A percentile compares a stretch with the other conserved stretches of the same genome.
Evolutionary conservation across 1,139 yeast species (phyloP).

Genomic region (Pichia sp.): DNA sequence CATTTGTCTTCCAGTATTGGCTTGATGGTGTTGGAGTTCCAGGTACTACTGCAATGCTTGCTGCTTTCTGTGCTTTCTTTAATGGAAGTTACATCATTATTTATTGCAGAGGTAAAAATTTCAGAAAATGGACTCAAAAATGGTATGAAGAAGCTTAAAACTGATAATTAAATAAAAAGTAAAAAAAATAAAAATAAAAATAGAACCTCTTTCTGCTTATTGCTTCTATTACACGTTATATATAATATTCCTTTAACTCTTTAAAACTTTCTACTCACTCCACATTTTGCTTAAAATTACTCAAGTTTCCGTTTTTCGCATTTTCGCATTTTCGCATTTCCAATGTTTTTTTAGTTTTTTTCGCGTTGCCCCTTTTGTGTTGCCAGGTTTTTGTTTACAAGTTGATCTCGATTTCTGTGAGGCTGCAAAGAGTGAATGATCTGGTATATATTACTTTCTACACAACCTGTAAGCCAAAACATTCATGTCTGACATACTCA

Average conservation of each 20-base stretch:
- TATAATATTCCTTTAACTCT: no score
- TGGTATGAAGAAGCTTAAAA: conserved; percentile 4
- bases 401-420: neutral
- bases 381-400: neutral
- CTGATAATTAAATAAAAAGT: no score
- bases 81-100: conserved; percentile 20
- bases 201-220: no score
- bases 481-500: neutral
- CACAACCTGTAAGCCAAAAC: neutral
- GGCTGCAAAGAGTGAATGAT: neutral
- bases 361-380: neutral
- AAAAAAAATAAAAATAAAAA: no score
- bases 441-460: neutral
- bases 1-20: conserved; percentile 43
- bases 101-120: conserved; percentile 5
- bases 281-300: neutral
- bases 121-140: conserved; percentile 4
- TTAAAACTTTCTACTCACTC: no score
- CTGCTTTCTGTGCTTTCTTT: conserved; percentile 36
- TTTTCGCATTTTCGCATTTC: no score
- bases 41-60: conserved; percentile 39
- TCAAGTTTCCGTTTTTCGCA: neutral
- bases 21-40: conserved; percentile 25
- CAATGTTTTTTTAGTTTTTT: no score
- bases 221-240: no score